Percentiles rank a stretch among this genome's conserved stretches.
phyloP scores from a whole-genome alignment of 306 rosid species.

The Ceratonia siliqua region DNA sequence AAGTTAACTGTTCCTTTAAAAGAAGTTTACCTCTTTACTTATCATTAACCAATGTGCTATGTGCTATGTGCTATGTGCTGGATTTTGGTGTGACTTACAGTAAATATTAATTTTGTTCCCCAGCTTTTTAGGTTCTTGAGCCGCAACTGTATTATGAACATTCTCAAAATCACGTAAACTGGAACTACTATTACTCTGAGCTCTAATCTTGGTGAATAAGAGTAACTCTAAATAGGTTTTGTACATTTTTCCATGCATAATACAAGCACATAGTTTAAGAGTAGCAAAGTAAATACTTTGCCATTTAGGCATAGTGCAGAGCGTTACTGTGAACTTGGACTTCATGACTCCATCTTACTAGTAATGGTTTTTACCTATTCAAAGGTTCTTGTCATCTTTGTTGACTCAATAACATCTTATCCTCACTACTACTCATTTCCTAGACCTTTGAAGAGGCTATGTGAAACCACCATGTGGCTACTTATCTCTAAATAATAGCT shows the following conservation, averaged over 20 bases:
- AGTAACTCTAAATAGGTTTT: neutral
- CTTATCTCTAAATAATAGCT: neutral
- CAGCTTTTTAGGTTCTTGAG: conserved; percentile 10
- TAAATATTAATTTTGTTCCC: neutral
- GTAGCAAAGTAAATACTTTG: neutral
- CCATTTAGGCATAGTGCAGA: neutral
- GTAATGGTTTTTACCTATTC: neutral
- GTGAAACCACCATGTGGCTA: neutral
- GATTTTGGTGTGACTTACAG: neutral
- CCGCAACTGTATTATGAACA: conserved; percentile 19
- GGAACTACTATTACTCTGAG: conserved; percentile 1
- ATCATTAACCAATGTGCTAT: neutral
- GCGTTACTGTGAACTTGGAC: neutral
- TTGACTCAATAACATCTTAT: neutral
- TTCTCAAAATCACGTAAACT: neutral
- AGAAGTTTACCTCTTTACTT: neutral
- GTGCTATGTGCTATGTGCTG: conserved; percentile 1
- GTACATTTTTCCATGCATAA: neutral
- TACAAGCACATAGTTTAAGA: neutral
- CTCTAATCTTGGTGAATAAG: neutral
- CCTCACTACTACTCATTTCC: neutral
- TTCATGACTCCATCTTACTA: neutral
- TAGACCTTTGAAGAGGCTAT: neutral
- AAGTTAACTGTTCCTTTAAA: conserved; percentile 41
- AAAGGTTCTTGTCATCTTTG: neutral